These are phyloP conservation scores for Uromyces viciae-fabae DNA, from an alignment of 1,284 basidiomycete species.

Conservation along the genomic window DNA sequence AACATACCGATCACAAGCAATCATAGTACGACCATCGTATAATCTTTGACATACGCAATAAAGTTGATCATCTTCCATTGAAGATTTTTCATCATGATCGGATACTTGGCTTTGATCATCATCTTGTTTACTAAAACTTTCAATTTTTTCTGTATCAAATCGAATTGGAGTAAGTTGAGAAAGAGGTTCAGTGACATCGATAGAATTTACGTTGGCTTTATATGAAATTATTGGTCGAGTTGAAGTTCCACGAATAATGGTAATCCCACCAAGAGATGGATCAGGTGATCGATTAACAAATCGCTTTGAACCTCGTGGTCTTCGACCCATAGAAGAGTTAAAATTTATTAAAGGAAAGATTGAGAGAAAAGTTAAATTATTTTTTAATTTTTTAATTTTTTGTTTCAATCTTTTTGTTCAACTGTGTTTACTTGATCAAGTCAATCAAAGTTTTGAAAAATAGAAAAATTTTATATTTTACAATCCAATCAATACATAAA, in stretches of 20 bases:
- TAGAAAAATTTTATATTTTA: too few species aligned
- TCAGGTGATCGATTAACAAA: neutral
- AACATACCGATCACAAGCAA: constrained; percentile 44
- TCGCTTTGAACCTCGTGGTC: constrained; percentile 19
- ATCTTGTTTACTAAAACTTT: neutral
- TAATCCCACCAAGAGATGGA: neutral
- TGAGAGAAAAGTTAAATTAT: too few species aligned
- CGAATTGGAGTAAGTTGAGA: neutral
- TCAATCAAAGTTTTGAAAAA: too few species aligned
- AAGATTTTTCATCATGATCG: neutral
- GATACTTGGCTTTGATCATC: neutral
- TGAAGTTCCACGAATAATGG: constrained; percentile 31
- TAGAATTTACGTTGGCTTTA: constrained; percentile 4
- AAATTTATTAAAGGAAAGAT: too few species aligned
- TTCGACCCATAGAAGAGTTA: constrained; percentile 5
- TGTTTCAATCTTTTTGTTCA: too few species aligned
- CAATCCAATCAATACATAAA: too few species aligned
- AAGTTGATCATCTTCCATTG: constrained; percentile 40
- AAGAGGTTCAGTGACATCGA: neutral
- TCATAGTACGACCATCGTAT: constrained; percentile 43
- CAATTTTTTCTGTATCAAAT: neutral
- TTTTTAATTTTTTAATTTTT: too few species aligned
- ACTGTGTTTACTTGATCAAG: too few species aligned
- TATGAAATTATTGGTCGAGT: constrained; percentile 36
- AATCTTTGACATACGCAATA: constrained; percentile 33